A percentile compares a stretch with the other conserved stretches of the same genome.
Conservation (phyloP, 768 basidiomycete genomes). For the Chiua virens region DNA sequence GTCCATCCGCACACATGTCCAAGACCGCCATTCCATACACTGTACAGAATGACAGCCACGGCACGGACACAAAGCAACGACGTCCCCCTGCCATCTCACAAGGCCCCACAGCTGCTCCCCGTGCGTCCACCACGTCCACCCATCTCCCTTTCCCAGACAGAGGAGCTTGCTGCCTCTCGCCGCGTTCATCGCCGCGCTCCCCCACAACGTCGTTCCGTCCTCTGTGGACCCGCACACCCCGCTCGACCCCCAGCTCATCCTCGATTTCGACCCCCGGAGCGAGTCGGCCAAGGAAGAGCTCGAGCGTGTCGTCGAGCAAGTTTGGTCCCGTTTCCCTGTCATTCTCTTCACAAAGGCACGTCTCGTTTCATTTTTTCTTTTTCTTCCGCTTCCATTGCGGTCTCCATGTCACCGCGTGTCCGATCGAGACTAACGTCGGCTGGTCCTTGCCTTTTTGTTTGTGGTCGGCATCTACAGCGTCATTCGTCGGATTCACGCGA, state of each 20-base stretch:
- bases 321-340: constrained; percentile 74
- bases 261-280: constrained; percentile 80
- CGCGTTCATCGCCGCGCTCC: constrained; percentile 69
- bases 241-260: constrained; percentile 77
- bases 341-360: constrained; percentile 71
- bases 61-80: constrained; percentile 25
- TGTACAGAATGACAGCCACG: constrained; percentile 16
- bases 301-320: constrained; percentile 54
- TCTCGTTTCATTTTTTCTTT: constrained; percentile 14
- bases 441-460: too few relatives aligned
- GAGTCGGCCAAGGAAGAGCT: constrained; percentile 62
- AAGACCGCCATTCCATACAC: constrained; percentile 6
- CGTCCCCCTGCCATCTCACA: constrained; percentile 19
- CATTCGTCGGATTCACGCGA: constrained; percentile 69
- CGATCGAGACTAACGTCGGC: constrained; percentile 2
- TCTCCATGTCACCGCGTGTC: constrained; percentile 1
- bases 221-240: constrained; percentile 60
- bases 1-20: constrained; percentile 28
- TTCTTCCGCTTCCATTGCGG: not conserved
- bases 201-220: constrained; percentile 72
- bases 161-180: constrained; percentile 78
- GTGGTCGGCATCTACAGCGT: constrained; percentile 35
- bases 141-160: constrained; percentile 46
- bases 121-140: constrained; percentile 32
- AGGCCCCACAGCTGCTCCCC: constrained; percentile 1